Conservation (phyloP, 2,329 filamentous ascomycete genomes). For the Paecilomyces fulvus region DNA sequence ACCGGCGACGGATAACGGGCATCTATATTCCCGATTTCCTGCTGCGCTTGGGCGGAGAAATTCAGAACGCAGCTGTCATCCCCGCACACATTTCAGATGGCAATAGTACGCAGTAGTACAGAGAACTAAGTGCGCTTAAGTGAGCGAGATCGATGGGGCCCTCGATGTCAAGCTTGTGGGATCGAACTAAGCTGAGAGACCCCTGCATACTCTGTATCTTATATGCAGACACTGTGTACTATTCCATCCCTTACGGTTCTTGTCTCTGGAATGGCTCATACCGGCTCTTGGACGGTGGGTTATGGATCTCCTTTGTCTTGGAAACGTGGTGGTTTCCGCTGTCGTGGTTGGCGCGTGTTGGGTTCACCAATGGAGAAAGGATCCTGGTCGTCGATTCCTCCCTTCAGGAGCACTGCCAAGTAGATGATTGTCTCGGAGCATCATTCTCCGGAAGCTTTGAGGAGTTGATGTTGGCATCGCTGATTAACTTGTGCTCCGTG, state of each 20-base stretch:
- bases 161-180: no score
- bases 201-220: not conserved
- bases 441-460: not conserved
- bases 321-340: not conserved
- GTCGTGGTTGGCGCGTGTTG: not conserved
- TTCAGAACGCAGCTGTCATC: not conserved
- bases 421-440: not conserved
- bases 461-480: not conserved
- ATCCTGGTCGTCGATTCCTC: not conserved
- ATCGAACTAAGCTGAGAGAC: not conserved
- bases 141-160: not conserved
- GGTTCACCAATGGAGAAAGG: not conserved
- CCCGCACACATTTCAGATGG: not conserved
- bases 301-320: not conserved
- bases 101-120: not conserved
- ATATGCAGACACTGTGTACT: not conserved
- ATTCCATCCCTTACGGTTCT: not conserved
- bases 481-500: not conserved
- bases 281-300: not conserved
- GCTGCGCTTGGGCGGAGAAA: not conserved
- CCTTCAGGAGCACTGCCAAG: not conserved
- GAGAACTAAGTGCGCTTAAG: not conserved
- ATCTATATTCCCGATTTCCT: not conserved
- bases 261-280: not conserved
- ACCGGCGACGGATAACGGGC: not conserved